Base-by-base conservation (phyloP, 805 yeast species). In the Kodamaea fukazawae region DNA sequence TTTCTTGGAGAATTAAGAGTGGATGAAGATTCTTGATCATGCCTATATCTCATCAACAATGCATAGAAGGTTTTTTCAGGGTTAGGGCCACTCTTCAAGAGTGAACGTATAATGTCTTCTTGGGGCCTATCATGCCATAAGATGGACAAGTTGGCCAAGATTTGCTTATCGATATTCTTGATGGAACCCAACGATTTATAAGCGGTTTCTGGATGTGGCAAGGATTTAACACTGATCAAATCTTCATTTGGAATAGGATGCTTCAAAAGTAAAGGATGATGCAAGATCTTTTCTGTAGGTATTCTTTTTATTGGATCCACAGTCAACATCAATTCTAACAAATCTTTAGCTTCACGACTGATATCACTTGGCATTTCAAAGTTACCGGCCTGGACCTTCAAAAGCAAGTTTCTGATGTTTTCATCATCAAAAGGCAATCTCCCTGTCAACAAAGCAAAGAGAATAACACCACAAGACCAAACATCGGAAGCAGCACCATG, bases 401-500 rank as follows among this genome's bases (percentile, higher is more conserved):
- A 56, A 38, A 86, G 61, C 42, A 86, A 60, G 47, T 75, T 78
- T 57, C 88, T 75, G 52, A 86, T 84, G 53, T 82, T 83, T 45
- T 84, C 87, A 60, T 86, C 93, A 57, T 86, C 91, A 55, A 86
- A 86, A 7, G 95, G 95, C 45, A 86, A 65, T 64, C 86, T 81
- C 3, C 95, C 95, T 2, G 91, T 83, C 42, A 86, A 62, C 34
- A 86, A 63, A 4, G 93, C 93, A 64, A 83, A 86, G 35, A 85
- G 65, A 32, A 86, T 84, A 32, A 86, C 86, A 55, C 95, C 95
- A 65, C 93, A 85, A 4, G 91, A 83, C 95, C 95, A 86, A 29
- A 86, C 83, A 63, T 86, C 95, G 44, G 89, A 81, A 26, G 90
- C 89, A 22, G 86, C 81, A 13, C 95, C 95, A 60, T 85, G 89